Evolutionary conservation across 345 rosid genomes (phyloP).

Genomic region (Dipteronia sinensis): DNA sequence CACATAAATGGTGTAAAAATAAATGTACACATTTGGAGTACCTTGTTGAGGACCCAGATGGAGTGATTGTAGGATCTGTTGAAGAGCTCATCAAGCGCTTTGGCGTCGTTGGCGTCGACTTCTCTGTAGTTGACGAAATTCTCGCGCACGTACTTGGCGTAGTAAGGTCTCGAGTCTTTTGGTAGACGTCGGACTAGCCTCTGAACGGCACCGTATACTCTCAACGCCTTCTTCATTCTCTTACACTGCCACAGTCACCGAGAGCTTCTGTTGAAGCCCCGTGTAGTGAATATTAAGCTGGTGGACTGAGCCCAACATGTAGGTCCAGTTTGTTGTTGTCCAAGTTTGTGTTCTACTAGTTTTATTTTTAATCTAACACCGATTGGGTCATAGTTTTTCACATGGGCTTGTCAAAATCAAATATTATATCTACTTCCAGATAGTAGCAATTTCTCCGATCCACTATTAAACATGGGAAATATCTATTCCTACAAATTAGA

Average conservation of each 20-base stretch:
- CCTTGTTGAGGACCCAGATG: constrained; percentile 94
- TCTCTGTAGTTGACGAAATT: constrained; percentile 89
- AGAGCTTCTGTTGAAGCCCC: background rate
- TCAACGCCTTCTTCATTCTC: constrained; percentile 74
- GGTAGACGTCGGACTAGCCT: constrained; percentile 81
- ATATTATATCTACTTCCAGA: no score
- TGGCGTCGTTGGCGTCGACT: constrained; percentile 54
- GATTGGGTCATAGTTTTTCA: no score
- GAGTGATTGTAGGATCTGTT: constrained; percentile 86
- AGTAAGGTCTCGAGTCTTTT: constrained; percentile 74
- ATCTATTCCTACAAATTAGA: no score
- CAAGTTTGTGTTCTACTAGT: no score
- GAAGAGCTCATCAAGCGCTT: constrained; percentile 76
- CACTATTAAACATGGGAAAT: no score
- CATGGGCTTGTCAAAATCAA: no score
- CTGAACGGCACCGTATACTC: constrained; percentile 71
- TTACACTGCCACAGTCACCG: background rate
- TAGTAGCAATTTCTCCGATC: no score
- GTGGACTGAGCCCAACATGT: background rate
- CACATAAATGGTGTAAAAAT: background rate
- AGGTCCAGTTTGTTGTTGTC: background rate
- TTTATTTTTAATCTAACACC: no score
- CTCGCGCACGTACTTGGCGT: constrained; percentile 90
- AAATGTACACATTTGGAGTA: constrained; percentile 10
- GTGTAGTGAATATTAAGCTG: background rate